phyloP scores from a whole-genome alignment of 768 basidiomycete genomes.

The Boletus pseudo-olivaceus region DNA sequence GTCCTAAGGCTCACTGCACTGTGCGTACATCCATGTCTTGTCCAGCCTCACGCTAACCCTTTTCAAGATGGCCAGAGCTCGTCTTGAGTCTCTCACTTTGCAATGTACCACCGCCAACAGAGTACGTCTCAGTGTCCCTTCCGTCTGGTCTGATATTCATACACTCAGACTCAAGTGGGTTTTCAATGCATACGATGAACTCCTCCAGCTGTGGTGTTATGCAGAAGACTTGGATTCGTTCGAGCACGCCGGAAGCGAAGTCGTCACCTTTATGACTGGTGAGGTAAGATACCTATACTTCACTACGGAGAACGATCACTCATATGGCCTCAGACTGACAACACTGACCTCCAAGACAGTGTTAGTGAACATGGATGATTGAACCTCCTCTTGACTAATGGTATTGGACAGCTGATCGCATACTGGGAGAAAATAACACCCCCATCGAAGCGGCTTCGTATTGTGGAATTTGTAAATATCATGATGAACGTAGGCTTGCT shows the following conservation, averaged over 20 bases:
- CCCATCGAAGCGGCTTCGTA: constrained; percentile 49
- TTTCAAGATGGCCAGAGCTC: constrained; percentile 64
- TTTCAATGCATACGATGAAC: constrained; percentile 60
- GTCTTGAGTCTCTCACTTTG: constrained; percentile 65
- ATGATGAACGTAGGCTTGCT: constrained; percentile 53
- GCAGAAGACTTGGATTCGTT: constrained; percentile 64
- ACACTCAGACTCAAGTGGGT: constrained; percentile 51
- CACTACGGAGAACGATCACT: background rate
- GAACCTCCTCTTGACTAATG: constrained; percentile 7
- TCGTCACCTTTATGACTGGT: constrained; percentile 52
- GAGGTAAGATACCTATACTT: constrained; percentile 40
- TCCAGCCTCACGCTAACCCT: constrained; percentile 4
- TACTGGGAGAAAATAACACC: constrained; percentile 60
- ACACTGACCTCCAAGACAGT: constrained; percentile 60
- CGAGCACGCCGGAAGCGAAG: constrained; percentile 63
- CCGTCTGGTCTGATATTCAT: constrained; percentile 1
- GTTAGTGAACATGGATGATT: constrained; percentile 37
- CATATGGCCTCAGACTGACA: constrained; percentile 20
- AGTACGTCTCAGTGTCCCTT: constrained; percentile 42
- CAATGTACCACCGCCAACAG: constrained; percentile 63
- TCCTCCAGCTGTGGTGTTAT: constrained; percentile 59
- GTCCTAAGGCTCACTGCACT: constrained; percentile 63
- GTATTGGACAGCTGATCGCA: constrained; percentile 50
- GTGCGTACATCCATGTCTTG: constrained; percentile 40
- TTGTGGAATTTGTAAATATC: constrained; percentile 52